Percentiles rank a stretch among this genome's conserved stretches.
These are phyloP conservation scores for Ganoderma boninense DNA, from an alignment of 1,284 basidiomycete species.

Conservation along the genomic window DNA sequence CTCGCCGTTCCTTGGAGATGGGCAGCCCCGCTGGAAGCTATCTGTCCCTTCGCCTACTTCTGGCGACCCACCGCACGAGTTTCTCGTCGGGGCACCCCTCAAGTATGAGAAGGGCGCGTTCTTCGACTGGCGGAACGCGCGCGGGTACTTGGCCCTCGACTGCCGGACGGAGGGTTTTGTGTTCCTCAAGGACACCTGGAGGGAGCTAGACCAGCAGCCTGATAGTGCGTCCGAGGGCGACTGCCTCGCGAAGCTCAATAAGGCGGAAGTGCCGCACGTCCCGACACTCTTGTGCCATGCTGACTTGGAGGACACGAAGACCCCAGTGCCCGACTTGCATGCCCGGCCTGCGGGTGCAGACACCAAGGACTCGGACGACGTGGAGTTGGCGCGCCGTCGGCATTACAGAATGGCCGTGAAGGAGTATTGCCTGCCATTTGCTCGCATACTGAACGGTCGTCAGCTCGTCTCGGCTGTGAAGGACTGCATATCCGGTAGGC, in stretches of 20 bases:
- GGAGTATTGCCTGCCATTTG: background rate
- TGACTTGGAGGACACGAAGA: slow-evolving; percentile 5
- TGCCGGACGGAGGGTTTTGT: slow-evolving; percentile 11
- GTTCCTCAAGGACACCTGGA: slow-evolving; percentile 24
- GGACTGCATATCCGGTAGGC: background rate
- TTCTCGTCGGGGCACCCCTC: slow-evolving; percentile 11
- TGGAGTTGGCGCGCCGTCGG: background rate
- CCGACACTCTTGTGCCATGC: slow-evolving; percentile 23
- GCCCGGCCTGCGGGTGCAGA: background rate
- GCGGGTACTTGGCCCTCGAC: slow-evolving; percentile 19
- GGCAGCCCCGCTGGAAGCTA: slow-evolving; percentile 11
- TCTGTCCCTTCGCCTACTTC: background rate
- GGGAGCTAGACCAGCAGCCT: background rate
- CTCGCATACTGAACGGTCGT: background rate
- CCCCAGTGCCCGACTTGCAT: background rate
- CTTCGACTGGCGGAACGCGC: slow-evolving; percentile 1
- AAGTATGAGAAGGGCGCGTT: background rate
- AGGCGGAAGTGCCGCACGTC: slow-evolving; percentile 12
- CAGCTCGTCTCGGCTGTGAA: slow-evolving; percentile 1
- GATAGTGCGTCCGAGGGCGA: slow-evolving; percentile 3
- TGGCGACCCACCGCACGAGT: slow-evolving; percentile 1
- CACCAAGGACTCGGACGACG: background rate
- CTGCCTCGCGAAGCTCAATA: slow-evolving; percentile 6
- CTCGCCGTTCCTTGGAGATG: background rate
- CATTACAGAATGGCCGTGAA: background rate